These are phyloP conservation scores for Kingdonia uniflora DNA, from an alignment of 164 flowering plant genomes.

Conservation along the genomic window DNA sequence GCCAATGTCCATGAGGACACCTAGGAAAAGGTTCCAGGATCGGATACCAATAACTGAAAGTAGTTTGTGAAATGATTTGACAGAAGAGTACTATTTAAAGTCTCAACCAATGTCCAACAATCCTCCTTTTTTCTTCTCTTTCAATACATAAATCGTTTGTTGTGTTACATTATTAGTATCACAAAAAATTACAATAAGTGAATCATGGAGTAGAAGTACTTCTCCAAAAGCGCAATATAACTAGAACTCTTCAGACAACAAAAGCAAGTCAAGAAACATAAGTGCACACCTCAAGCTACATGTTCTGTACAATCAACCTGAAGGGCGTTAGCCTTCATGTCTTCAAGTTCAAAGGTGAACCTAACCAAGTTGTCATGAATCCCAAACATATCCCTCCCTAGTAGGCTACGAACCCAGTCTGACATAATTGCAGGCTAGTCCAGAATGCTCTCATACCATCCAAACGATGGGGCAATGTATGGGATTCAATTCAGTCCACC, in stretches of 20 bases:
- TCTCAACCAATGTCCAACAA: no score
- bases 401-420: slow-evolving; percentile 77
- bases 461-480: slow-evolving; percentile 93
- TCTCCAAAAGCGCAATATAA: no score
- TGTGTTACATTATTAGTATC: no score
- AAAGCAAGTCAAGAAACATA: not conserved
- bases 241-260: not conserved
- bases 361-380: slow-evolving; percentile 86
- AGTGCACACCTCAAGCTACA: slow-evolving; percentile 23
- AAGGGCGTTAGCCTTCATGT: slow-evolving; percentile 75
- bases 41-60: no score
- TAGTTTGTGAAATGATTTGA: no score
- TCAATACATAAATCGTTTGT: no score
- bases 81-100: no score
- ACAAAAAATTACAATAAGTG: no score
- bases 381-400: slow-evolving; percentile 64
- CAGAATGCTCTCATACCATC: slow-evolving; percentile 98
- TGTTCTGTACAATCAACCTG: slow-evolving; percentile 70
- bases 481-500: slow-evolving; percentile 82
- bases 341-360: slow-evolving; percentile 89
- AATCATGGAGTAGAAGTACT: no score
- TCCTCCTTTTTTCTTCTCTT: no score
- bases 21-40: no score
- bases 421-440: slow-evolving; percentile 97
- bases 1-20: no score